phyloP scores from a whole-genome alignment of 2,329 filamentous ascomycete genomes.

The Dactylellina drechsleri region DNA sequence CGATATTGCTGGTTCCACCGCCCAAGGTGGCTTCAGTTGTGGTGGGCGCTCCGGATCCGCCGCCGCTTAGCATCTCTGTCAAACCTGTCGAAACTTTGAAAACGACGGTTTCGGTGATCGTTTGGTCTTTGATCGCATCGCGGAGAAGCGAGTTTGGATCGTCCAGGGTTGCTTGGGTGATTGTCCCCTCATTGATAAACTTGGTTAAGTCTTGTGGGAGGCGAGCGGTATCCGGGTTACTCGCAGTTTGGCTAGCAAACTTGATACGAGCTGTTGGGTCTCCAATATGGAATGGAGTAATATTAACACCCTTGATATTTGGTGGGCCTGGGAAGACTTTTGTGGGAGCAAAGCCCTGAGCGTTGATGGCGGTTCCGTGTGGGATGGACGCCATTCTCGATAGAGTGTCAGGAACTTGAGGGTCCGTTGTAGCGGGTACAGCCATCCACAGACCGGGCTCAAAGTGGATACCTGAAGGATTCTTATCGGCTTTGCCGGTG shows the following conservation, averaged over 20 bases:
- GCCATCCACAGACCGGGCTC: constrained; percentile 63
- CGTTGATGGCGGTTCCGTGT: constrained; percentile 64
- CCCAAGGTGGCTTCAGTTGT: constrained; percentile 56
- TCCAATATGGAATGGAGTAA: constrained; percentile 58
- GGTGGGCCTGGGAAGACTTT: constrained; percentile 55
- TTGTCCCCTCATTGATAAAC: constrained; percentile 59
- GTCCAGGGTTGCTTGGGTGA: constrained; percentile 60
- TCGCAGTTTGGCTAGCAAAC: constrained; percentile 52
- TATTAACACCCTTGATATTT: constrained; percentile 55
- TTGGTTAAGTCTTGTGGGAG: constrained; percentile 59
- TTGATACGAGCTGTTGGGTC: constrained; percentile 10
- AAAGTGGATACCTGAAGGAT: constrained; percentile 61
- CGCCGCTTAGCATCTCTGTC: constrained; percentile 43
- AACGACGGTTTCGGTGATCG: constrained; percentile 59
- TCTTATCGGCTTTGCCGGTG: constrained; percentile 56
- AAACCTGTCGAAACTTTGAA: constrained; percentile 56
- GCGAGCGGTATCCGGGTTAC: constrained; percentile 56
- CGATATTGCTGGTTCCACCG: constrained; percentile 60
- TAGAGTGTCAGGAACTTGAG: constrained; percentile 58
- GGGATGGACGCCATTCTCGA: constrained; percentile 64
- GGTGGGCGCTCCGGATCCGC: background rate
- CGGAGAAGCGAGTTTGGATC: constrained; percentile 60
- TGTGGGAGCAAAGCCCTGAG: constrained; percentile 60
- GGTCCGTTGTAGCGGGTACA: constrained; percentile 60
- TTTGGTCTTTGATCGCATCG: constrained; percentile 59